Evolutionary conservation across 768 basidiomycete species (phyloP).

Genomic region (Macrolepiota fuliginosa): DNA sequence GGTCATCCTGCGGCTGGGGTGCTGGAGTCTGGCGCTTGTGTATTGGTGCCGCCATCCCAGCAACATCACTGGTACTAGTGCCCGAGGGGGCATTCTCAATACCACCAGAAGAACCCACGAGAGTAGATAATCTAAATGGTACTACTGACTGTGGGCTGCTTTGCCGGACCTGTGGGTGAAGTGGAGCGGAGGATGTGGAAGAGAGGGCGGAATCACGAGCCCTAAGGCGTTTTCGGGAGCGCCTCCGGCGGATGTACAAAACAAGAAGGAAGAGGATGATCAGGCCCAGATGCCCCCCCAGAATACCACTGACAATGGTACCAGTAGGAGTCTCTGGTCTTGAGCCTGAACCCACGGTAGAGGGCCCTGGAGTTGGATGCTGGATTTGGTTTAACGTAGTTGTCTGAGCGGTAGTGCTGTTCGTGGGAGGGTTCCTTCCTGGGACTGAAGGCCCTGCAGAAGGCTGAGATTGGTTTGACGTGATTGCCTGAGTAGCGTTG

Average conservation of each 20-base stretch:
- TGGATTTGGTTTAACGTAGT: background rate
- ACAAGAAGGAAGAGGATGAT: background rate
- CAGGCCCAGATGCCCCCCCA: background rate
- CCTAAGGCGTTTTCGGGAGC: too few species aligned
- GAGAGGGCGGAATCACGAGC: background rate
- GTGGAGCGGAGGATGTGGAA: background rate
- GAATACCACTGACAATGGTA: background rate
- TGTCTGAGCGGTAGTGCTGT: background rate
- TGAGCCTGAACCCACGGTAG: background rate
- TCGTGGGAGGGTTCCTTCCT: background rate
- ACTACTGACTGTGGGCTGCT: background rate
- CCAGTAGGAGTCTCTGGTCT: background rate
- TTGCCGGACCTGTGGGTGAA: background rate
- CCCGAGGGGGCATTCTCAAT: background rate
- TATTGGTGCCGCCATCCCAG: background rate
- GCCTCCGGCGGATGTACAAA: background rate
- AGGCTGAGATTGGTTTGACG: too few species aligned
- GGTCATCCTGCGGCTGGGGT: background rate
- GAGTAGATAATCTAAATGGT: background rate
- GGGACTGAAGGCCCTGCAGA: too few species aligned
- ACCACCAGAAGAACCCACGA: background rate
- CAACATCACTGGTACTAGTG: too few species aligned
- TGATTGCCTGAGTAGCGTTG: too few species aligned
- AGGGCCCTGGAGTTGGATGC: background rate
- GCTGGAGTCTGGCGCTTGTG: background rate